A percentile compares a stretch with the other conserved stretches of the same genome.
phyloP scores from a whole-genome alignment of 805 yeast species.

The Teunomyces lycoperdinae region DNA sequence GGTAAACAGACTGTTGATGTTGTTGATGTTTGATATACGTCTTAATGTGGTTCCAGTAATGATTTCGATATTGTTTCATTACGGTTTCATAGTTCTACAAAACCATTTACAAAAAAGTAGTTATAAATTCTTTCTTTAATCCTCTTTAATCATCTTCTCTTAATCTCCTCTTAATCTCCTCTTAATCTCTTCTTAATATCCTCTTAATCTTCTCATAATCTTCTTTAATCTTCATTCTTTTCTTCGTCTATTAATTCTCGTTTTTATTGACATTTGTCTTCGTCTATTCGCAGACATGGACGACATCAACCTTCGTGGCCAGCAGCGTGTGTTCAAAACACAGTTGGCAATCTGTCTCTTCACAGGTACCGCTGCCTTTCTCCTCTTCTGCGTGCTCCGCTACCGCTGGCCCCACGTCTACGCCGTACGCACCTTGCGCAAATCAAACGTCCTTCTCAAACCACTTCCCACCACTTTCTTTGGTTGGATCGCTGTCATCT shows the following conservation, averaged over 20 bases:
- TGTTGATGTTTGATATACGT: no score
- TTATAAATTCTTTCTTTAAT: no score
- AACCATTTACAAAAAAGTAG: no score
- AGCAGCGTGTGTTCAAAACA: constrained; percentile 56
- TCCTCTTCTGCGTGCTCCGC: constrained; percentile 49
- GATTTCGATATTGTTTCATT: no score
- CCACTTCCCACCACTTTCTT: constrained; percentile 39
- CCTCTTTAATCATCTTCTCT: no score
- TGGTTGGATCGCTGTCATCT: constrained; percentile 24
- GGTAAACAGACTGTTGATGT: no score
- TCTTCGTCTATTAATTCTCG: neutral
- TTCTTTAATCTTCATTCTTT: neutral
- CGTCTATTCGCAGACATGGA: constrained; percentile 12
- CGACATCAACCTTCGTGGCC: constrained; percentile 41
- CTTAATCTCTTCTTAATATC: no score
- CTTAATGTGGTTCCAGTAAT: no score
- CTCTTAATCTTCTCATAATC: no score
- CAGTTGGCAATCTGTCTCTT: constrained; percentile 49
- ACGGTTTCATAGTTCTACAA: no score
- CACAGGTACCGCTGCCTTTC: constrained; percentile 46
- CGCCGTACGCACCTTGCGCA: constrained; percentile 52
- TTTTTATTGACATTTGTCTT: neutral
- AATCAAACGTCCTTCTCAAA: constrained; percentile 29
- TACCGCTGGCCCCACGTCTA: constrained; percentile 57
- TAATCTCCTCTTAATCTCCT: no score